Base-by-base conservation (phyloP, 116 monocot species). In the Phalaenopsis hybrid region DNA sequence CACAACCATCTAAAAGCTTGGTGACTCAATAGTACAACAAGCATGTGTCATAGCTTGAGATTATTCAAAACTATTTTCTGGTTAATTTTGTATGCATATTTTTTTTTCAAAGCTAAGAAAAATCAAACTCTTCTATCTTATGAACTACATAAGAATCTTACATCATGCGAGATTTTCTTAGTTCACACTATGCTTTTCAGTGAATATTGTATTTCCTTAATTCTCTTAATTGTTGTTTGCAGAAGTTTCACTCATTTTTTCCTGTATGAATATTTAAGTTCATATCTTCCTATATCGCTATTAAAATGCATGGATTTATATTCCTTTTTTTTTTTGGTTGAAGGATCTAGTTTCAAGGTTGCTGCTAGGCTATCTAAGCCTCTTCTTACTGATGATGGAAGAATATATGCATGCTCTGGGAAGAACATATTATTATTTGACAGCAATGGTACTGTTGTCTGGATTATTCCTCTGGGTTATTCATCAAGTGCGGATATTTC, bases 381-480 rank as follows among this genome's bases (percentile, higher is more conserved):
- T 61, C 79, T 86, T 12, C 74, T 96, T 44, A 86, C 84, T 13
- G 83, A 89, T 15, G 90, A 92, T 59, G 94, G 94, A 49, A 94
- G 73, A 45, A 48, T 96, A 72, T 81, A 85, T 59, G 81, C 90
- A 45, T 96, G 96, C 83, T 92, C 86, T 9, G 89, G 83, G 81
- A 88, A 80, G 57, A 87, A 85, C 65, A 78, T 94, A 65, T 45
- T 94, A 65, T 88, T 86, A 41, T 96, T 94, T 76, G 81, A 91
- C 5, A 82, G 73, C 46, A 91, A 94, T 70, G 92, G 92, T 1
- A 84, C 91, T 8, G 34, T 92, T 69, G 81, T 80, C 12, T 94
- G 96, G 96, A 80, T 88, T 18, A 70, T 94, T 81, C 87, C 92
- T 81, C 87, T 96, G 16, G 55, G 79, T 59, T 87, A 86, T 82